Percentiles rank a stretch among this genome's conserved stretches.
phyloP scores from a whole-genome alignment of 306 rosid species.

The Astragalus membranaceus region DNA sequence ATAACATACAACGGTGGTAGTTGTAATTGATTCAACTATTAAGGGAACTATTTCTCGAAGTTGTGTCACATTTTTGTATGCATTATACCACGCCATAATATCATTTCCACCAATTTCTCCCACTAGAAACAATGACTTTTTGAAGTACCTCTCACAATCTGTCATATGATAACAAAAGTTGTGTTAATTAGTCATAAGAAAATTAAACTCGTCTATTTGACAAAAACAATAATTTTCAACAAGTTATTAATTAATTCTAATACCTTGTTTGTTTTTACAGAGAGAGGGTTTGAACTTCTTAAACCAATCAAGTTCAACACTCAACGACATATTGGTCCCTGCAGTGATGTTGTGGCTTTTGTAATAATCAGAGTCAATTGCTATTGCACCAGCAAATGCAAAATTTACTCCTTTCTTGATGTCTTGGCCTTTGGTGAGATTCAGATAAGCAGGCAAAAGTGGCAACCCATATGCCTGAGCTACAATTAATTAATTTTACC shows the following conservation, averaged over 20 bases:
- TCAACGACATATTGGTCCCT: background rate
- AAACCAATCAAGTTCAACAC: background rate
- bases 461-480: slow-evolving; percentile 47
- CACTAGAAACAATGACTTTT: background rate
- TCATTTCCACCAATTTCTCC: slow-evolving; percentile 1
- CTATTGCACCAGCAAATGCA: slow-evolving; percentile 47
- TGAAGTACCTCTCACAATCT: background rate
- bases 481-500: background rate
- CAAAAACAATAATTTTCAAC: background rate
- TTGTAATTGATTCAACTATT: background rate
- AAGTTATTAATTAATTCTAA: background rate
- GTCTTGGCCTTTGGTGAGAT: background rate
- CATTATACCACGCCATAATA: background rate
- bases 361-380: slow-evolving; percentile 23
- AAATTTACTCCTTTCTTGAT: slow-evolving; percentile 31
- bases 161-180: background rate
- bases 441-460: slow-evolving; percentile 30
- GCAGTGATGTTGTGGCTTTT: too few relatives aligned
- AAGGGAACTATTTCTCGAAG: background rate
- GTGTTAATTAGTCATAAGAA: background rate
- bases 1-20: background rate
- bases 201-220: background rate
- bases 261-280: background rate
- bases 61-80: background rate
- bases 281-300: background rate